Evolutionary conservation across 352 stramenopile genomes (phyloP).

Genomic region (Phytophthora nicotianae): DNA sequence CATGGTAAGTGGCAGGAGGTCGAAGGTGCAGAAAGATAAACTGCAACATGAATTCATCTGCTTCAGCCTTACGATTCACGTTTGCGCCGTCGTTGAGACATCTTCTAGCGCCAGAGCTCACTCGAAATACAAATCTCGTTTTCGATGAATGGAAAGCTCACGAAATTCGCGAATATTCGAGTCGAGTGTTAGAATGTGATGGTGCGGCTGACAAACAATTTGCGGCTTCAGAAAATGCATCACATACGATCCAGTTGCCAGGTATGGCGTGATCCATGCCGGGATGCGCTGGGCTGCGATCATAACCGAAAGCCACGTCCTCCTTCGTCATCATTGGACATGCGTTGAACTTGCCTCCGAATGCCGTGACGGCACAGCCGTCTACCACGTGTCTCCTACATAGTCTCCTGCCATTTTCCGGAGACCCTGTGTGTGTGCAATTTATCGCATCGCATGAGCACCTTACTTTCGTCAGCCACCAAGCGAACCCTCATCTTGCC

Average conservation of each 20-base stretch:
- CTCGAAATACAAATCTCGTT: neutral
- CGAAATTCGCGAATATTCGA: too few species aligned
- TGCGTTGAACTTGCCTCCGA: constrained; percentile 9
- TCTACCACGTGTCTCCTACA: neutral
- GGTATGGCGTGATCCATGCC: constrained; percentile 4
- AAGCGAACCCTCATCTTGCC: neutral
- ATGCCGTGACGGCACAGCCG: neutral
- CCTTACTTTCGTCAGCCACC: neutral
- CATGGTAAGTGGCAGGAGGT: constrained; percentile 27
- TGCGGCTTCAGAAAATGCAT: constrained; percentile 3
- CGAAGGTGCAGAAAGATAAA: neutral
- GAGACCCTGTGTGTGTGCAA: too few species aligned
- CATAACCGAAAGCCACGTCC: constrained; percentile 18
- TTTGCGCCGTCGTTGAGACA: constrained; percentile 4
- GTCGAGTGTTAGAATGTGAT: too few species aligned
- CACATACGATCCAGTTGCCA: neutral
- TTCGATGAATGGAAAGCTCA: neutral
- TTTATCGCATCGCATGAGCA: neutral
- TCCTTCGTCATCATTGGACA: constrained; percentile 22
- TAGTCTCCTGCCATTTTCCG: too few species aligned
- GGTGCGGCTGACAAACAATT: too few species aligned
- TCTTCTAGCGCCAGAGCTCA: neutral
- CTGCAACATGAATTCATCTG: neutral
- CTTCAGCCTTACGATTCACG: neutral
- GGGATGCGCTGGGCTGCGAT: constrained; percentile 1